phyloP scores from a whole-genome alignment of 306 rosid genomes.

The Pyrus bretschneideri region DNA sequence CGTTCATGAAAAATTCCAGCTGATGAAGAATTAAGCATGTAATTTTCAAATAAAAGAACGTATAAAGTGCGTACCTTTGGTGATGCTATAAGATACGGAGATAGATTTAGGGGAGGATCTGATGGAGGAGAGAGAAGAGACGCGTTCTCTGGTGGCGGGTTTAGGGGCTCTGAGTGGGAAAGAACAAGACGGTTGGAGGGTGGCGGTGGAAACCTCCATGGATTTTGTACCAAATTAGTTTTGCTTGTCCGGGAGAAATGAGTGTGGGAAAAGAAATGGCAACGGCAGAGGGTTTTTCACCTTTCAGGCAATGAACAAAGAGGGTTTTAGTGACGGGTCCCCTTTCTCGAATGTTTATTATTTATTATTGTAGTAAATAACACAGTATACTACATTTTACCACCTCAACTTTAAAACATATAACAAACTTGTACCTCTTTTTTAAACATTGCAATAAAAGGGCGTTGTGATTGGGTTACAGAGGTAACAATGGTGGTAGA shows the following conservation, averaged over 20 bases:
- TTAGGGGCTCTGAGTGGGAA: conserved; percentile 14
- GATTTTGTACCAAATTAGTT: not conserved
- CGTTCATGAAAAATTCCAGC: not conserved
- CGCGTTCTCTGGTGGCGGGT: conserved; percentile 11
- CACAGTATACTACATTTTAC: accelerated
- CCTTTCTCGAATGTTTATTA: not conserved
- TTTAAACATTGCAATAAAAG: too few relatives aligned
- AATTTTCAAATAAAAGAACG: not conserved
- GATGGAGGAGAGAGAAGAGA: conserved; percentile 11
- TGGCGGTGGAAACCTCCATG: conserved; percentile 30
- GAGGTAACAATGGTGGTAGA: too few relatives aligned
- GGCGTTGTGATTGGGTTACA: too few relatives aligned
- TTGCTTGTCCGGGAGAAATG: not conserved
- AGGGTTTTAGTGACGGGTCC: not conserved
- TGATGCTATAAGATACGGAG: conserved; percentile 10
- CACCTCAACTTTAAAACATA: too few relatives aligned
- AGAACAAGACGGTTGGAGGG: conserved; percentile 25
- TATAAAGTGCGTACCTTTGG: conserved; percentile 28
- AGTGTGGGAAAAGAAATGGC: not conserved
- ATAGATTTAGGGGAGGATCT: conserved; percentile 15
- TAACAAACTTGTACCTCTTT: too few relatives aligned
- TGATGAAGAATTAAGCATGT: not conserved
- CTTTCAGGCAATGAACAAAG: not conserved
- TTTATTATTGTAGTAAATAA: too few relatives aligned
- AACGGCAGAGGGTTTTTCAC: not conserved